These are phyloP conservation scores for Chytriomyces hyalinus DNA, from an alignment of 192 early-diverging fungal genomes.

Conservation along the genomic window DNA sequence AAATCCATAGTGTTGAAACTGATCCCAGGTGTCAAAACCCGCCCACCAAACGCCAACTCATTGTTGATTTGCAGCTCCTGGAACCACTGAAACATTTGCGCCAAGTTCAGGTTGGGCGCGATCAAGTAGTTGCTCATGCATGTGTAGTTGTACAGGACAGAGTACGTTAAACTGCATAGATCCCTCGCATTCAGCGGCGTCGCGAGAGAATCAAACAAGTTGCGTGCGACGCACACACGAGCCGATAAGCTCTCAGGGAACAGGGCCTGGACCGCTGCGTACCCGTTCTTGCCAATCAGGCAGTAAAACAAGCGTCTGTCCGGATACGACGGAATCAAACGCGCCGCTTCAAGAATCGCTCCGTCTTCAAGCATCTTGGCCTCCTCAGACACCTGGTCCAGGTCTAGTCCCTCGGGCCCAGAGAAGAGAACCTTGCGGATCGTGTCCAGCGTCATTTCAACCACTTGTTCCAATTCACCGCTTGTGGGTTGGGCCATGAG, in stretches of 20 bases:
- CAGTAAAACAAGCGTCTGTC: constrained; percentile 6
- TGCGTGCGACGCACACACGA: background rate
- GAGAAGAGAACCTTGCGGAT: constrained; percentile 9
- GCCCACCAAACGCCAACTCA: background rate
- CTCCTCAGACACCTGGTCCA: background rate
- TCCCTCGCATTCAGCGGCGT: background rate
- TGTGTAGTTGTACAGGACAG: background rate
- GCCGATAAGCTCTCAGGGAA: background rate
- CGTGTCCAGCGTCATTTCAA: background rate
- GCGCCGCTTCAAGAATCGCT: background rate
- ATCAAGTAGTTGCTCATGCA: background rate
- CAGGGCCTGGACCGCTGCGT: background rate
- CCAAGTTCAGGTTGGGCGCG: background rate
- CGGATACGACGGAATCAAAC: constrained; percentile 14
- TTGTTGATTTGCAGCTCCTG: constrained; percentile 1
- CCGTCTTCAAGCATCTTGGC: background rate
- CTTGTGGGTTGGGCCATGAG: background rate
- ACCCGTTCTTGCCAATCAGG: background rate
- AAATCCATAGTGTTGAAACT: background rate
- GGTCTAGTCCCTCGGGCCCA: background rate
- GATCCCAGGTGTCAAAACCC: background rate
- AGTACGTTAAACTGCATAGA: background rate
- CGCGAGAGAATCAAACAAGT: background rate
- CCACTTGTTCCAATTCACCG: background rate
- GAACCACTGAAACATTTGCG: constrained; percentile 11